Base-by-base conservation (phyloP, 805 yeast species). In the Ogataea ramenticola region DNA sequence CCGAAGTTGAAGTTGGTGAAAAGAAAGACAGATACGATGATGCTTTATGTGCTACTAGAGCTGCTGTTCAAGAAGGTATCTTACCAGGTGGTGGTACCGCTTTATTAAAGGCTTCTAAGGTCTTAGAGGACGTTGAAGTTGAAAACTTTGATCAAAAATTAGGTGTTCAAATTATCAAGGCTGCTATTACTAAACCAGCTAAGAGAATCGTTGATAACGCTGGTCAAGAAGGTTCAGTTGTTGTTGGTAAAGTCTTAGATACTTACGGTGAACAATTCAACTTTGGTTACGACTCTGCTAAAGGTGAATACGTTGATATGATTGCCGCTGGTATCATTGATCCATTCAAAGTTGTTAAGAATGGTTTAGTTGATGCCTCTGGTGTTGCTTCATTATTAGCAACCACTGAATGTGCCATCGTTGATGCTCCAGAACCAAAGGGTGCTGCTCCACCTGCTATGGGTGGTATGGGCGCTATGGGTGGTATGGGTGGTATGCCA, bases 31-130 rank as follows among this genome's bases (percentile, higher is more conserved):
- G 99, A 71, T 87, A 89, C 62, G 98, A 93, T 60, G 99, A 93
- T 72, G 98, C 99, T 24, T 77, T 93, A 64, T 91, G 93, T 64
- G 97, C 99, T 45, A 93, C 98, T 43, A 88, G 98, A 70, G 97
- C 99, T 46, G 99, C 99, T 53, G 96, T 93, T 51, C 91, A 91
- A 71, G 96, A 88, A 70, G 99, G 99, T 71, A 89, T 93, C 63
- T 77, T 93, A 54, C 99, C 99, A 62, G 99, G 99, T 73, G 99
- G 99, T 67, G 99, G 99, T 71, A 88, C 97, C 54, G 99, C 99
- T 46, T 77, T 93, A 62, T 77, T 88, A 60, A 93, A 93, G 78
- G 97, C 98, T 42, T 78, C 95, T 43, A 75, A 79, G 56, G 66
- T 81, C 49, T 76, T 93, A 58, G 88, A 80, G 51, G 72, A 66